phyloP scores from a whole-genome alignment of 306 rosid species.

The Citrullus mucosospermus region DNA sequence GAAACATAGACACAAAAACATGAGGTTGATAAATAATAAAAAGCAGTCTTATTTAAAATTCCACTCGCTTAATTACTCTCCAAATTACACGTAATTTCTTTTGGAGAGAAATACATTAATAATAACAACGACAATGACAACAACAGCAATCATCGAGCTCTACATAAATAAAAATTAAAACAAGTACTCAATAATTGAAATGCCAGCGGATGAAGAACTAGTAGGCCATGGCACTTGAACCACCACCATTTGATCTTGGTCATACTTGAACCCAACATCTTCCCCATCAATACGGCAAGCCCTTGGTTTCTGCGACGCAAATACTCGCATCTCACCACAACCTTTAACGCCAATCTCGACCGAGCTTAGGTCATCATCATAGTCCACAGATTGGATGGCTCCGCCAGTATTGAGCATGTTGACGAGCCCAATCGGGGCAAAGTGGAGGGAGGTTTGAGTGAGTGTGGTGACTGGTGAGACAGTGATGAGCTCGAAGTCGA shows the following conservation, averaged over 20 bases:
- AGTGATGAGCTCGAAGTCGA: conserved; percentile 73
- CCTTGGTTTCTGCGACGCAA: conserved; percentile 50
- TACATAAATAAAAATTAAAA: conserved; percentile 5
- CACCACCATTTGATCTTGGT: conserved; percentile 36
- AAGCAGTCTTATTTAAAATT: not conserved
- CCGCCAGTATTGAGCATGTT: conserved; percentile 89
- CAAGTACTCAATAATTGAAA: conserved; percentile 41
- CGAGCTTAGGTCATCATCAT: conserved; percentile 18
- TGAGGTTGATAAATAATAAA: not conserved
- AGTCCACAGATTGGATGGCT: conserved; percentile 48
- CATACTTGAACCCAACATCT: conserved; percentile 38
- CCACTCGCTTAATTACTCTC: not conserved
- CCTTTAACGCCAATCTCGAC: conserved; percentile 57
- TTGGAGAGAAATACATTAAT: not conserved
- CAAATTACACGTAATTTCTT: not conserved
- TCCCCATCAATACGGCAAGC: conserved; percentile 41
- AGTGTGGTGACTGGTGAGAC: conserved; percentile 50
- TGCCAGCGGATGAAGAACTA: conserved; percentile 23
- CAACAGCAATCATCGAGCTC: not conserved
- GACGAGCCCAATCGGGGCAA: conserved; percentile 76
- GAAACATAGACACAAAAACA: not conserved
- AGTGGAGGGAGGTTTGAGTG: conserved; percentile 23
- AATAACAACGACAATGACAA: not conserved
- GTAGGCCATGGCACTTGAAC: conserved; percentile 64
- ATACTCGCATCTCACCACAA: conserved; percentile 63